Evolutionary conservation across 192 early-diverging fungal species (phyloP), one percentile per base, ranked within the genome.

Genomic region (Gryganskiella cystojenkinii): DNA sequence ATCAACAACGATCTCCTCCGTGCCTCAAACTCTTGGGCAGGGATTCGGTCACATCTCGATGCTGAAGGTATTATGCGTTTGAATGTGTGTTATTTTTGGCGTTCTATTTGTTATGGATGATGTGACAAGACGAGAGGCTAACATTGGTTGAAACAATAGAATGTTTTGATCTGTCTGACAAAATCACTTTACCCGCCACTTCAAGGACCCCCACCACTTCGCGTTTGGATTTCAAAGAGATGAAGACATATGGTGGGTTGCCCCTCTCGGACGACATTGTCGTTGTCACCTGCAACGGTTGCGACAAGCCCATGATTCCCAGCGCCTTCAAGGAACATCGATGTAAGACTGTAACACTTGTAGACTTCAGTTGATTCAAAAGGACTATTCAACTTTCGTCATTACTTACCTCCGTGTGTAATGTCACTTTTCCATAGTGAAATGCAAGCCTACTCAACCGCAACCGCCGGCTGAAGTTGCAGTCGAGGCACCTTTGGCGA

Each of bases 231-330:
- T 60, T 45, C 37, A 80, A 75, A 35, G 83, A 88, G 57, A 78
- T 85, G 78, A 86, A 79, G 54, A 84, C 66, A 28, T 88, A 84
- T 74, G 87, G 87, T 20, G 71, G 62, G 30, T 79, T 82, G 65
- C 88, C 91, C 43, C 76, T 90, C 68, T 66, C 85, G 37, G 91
- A 95, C 22, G 87, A 90, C 14, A 50, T 86, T 20, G 83, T 89
- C 11, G 67, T 92, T 8, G 89, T 94, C 24, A 82, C 80, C 15
- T 95, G 94, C 73, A 87, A 86, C 22, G 59, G 61, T 15, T 95
- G 94, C 63, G 42, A 81, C 19, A 90, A 90, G 57, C 84, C 90
- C 8, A 66, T 95, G 30, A 61, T 93, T 14, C 83, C 90, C 9
- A 86, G 81, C 20, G 86, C 81, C 9, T 89, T 92, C 47, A 80